Evolutionary conservation across 2,329 filamentous ascomycete species (phyloP).

Genomic region (Beauveria australis): DNA sequence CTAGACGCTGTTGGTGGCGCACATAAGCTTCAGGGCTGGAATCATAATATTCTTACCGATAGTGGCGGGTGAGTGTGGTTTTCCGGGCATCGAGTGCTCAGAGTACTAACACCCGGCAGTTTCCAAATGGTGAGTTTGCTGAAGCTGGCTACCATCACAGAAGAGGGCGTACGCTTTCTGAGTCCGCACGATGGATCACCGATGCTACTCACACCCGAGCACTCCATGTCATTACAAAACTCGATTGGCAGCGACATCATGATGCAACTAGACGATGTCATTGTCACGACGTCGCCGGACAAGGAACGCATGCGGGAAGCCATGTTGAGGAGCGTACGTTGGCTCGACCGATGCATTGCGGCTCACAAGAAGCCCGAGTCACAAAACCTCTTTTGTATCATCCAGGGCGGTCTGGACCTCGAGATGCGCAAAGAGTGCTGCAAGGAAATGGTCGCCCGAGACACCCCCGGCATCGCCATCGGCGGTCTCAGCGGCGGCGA

Average conservation of each 20-base stretch:
- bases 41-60: slow-evolving; percentile 85
- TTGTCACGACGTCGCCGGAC: slow-evolving; percentile 92
- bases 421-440: slow-evolving; percentile 80
- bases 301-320: slow-evolving; percentile 80
- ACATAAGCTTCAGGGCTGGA: slow-evolving; percentile 91
- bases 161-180: slow-evolving; percentile 92
- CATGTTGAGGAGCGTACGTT: slow-evolving; percentile 88
- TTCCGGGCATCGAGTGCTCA: slow-evolving; percentile 13
- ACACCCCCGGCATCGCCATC: slow-evolving; percentile 94
- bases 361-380: slow-evolving; percentile 74
- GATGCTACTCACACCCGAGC: slow-evolving; percentile 95
- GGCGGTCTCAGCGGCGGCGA: slow-evolving; percentile 92
- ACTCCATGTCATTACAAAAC: slow-evolving; percentile 93
- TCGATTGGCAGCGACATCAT: slow-evolving; percentile 98
- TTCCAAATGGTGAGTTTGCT: slow-evolving; percentile 99
- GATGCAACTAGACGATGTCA: slow-evolving; percentile 98
- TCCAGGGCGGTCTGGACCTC: slow-evolving; percentile 88
- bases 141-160: slow-evolving; percentile 86
- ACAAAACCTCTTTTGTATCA: slow-evolving; percentile 97
- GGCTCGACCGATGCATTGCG: slow-evolving; percentile 90
- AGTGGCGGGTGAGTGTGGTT: slow-evolving; percentile 52
- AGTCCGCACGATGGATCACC: slow-evolving; percentile 90
- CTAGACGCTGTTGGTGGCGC: slow-evolving; percentile 84
- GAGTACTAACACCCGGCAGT: slow-evolving; percentile 36
- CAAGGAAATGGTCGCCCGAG: slow-evolving; percentile 74